Evolutionary conservation across 1,284 basidiomycete genomes (phyloP), one percentile per base, ranked within the genome.

Genomic region (Ceratobasidium sp.): DNA sequence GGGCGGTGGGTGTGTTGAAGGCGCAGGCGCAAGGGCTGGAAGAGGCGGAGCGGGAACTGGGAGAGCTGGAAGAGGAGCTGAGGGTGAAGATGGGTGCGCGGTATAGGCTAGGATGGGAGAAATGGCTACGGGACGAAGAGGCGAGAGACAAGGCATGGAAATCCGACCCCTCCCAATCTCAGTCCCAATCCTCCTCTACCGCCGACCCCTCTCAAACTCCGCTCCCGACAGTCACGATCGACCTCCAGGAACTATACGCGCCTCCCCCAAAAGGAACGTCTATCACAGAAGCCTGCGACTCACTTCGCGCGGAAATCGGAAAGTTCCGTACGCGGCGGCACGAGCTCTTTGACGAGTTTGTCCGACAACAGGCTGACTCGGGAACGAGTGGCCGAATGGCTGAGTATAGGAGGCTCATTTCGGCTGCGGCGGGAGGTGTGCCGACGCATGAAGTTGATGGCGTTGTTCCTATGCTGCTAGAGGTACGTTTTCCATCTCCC

Each of bases 371-470:
- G 81, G 92, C 94, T 22, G 94, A 96, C 83, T 91, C 93, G 15
- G 96, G 96, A 6, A 97, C 95, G 0, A 90, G 92, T 36, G 94
- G 93, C 27, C 88, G 91, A 76, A 96, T 98, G 89, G 87, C 89
- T 1, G 93, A 96, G 78, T 98, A 98, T 81, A 86, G 95, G 77
- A 87, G 91, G 76, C 83, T 98, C 71, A 95, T 98, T 79, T 91
- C 92, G 22, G 90, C 94, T 14, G 95, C 94, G 0, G 96, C 94
- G 82, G 93, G 94, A n/a, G 94, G 94, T 0, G 88, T 97, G n/a
- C 88, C 91, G 0, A 87, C 91, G 1, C 86, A 90, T 33, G 95
- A 97, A 78, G 92, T 98, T 41, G 96, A 98, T 79, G 88, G 89
- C 76, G 90, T 95, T 5, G 86, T 97, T 75, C 90, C 89, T 53